Percentiles rank a stretch among this genome's conserved stretches.
Conservation (phyloP, 2,329 filamentous ascomycete species). For the Dichotomopilus funicola region DNA sequence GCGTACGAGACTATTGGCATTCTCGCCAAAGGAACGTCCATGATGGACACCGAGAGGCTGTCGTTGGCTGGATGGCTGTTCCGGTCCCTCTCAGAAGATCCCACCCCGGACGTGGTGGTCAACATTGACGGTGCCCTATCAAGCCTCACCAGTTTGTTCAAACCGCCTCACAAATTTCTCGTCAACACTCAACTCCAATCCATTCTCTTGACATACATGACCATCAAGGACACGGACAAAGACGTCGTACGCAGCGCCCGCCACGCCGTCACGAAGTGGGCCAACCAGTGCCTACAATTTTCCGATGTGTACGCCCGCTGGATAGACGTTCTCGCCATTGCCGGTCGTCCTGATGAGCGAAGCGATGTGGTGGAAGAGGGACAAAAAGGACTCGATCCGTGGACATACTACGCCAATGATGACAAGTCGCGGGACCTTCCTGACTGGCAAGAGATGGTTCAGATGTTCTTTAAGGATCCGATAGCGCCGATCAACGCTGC, state of each 20-base stretch:
- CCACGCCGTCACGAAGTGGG: conserved; percentile 80
- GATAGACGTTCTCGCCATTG: conserved; percentile 79
- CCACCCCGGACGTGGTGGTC: conserved; percentile 67
- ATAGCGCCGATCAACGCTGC: conserved; percentile 25
- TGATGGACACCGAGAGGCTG: conserved; percentile 48
- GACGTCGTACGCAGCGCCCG: conserved; percentile 65
- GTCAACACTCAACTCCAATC: conserved; percentile 35
- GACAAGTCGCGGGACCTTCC: conserved; percentile 37
- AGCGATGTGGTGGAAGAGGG: conserved; percentile 87
- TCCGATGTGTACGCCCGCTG: conserved; percentile 73
- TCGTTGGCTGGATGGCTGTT: conserved; percentile 69
- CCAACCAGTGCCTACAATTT: conserved; percentile 80
- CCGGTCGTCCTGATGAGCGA: conserved; percentile 58
- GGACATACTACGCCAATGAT: conserved; percentile 43
- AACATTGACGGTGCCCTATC: conserved; percentile 87
- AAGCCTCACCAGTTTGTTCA: conserved; percentile 52
- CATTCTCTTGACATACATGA: conserved; percentile 65
- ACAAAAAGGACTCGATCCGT: conserved; percentile 72
- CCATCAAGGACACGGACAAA: conserved; percentile 39
- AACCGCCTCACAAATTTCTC: conserved; percentile 23
- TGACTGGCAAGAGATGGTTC: conserved; percentile 46
- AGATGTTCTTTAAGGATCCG: conserved; percentile 41
- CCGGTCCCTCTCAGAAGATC: conserved; percentile 72
- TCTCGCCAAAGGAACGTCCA: conserved; percentile 59
- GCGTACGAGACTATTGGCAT: conserved; percentile 90